Conservation (phyloP, 208 protist species). For the Trypanosomatidae sp. region DNA sequence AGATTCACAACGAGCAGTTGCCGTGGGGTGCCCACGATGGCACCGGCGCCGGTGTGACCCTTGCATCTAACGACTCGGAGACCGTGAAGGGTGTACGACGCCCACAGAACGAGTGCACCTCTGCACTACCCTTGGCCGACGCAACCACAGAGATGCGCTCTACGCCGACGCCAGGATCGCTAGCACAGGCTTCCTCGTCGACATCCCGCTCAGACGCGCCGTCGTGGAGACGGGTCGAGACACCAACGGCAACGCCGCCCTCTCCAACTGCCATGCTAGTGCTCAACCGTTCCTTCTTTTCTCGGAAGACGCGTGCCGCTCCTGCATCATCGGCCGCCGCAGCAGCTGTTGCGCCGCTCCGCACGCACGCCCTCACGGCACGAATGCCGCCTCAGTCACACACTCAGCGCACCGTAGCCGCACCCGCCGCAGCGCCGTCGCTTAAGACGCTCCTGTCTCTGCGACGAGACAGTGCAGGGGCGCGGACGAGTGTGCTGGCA, state of each 20-base stretch:
- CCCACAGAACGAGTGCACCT: background rate
- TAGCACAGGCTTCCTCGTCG: background rate
- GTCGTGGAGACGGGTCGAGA: background rate
- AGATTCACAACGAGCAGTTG: background rate
- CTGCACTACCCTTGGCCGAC: background rate
- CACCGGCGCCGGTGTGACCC: background rate
- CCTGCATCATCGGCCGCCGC: background rate
- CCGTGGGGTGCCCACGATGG: background rate
- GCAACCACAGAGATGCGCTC: background rate
- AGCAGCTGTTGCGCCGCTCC: background rate
- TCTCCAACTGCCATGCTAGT: background rate
- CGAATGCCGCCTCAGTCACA: background rate
- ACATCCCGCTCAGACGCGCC: background rate
- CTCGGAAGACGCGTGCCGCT: background rate
- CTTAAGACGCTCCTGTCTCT: background rate
- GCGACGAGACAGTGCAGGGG: conserved; percentile 8
- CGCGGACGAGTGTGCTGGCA: conserved; percentile 7
- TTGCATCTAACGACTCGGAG: background rate
- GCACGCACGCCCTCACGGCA: background rate
- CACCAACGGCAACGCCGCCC: no score
- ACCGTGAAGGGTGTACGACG: background rate
- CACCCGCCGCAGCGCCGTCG: background rate
- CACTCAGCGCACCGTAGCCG: background rate
- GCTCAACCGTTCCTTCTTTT: conserved; percentile 5
- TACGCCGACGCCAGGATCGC: background rate